These are phyloP conservation scores for Triticum dicoccoides DNA, from an alignment of 176 grass and related monocot species.

Conservation along the genomic window DNA sequence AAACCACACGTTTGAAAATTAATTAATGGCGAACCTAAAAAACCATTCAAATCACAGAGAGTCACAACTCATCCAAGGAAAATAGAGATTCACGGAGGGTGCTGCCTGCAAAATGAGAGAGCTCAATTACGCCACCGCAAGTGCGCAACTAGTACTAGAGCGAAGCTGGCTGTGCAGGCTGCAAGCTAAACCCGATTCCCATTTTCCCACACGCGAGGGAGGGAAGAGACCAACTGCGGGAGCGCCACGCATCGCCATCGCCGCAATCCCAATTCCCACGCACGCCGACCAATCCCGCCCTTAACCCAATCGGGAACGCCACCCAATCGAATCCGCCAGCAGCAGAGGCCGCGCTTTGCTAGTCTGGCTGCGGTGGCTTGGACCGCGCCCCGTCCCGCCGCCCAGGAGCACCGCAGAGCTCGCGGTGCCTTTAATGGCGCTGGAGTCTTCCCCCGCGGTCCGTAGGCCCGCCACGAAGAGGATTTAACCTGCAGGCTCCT, in stretches of 20 bases:
- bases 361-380: slow-evolving; percentile 24
- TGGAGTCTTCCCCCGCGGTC: neutral
- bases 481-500: neutral
- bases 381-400: neutral
- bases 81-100: neutral
- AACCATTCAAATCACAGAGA: too few relatives aligned
- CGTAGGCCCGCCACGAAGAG: neutral
- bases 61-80: too few relatives aligned
- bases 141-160: neutral
- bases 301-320: slow-evolving; percentile 5
- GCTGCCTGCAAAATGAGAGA: neutral
- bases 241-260: slow-evolving; percentile 21
- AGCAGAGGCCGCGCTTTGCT: neutral
- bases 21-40: too few relatives aligned
- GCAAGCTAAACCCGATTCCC: slow-evolving; percentile 21
- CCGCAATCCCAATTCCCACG: slow-evolving; percentile 26
- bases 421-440: slow-evolving; percentile 23
- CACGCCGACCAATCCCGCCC: neutral
- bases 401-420: slow-evolving; percentile 13
- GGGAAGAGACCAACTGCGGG: neutral
- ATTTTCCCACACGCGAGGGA: slow-evolving; percentile 16
- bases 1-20: too few relatives aligned
- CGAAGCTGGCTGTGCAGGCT: neutral
- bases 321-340: neutral
- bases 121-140: neutral